Base-by-base conservation (phyloP, 164 flowering plant species). In the Liriodendron chinense region DNA sequence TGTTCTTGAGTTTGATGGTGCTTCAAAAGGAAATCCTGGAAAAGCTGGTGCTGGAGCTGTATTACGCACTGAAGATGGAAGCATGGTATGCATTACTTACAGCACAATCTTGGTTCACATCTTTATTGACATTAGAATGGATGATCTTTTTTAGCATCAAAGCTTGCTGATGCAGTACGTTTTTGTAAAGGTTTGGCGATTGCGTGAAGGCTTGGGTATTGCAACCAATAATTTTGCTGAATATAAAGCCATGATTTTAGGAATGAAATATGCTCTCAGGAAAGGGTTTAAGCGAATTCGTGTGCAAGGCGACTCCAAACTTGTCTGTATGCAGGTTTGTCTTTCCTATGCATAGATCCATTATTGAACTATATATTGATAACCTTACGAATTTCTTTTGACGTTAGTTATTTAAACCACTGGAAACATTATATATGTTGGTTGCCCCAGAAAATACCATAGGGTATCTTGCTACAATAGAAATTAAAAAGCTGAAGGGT, bases 1-100 rank as follows among this genome's bases (percentile, higher is more conserved):
- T 80, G 69, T 82, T 77, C 82, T 96, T 72, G 91, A 94, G 86
- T 94, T 96, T 84, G 98, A 96, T 87, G 99, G 99, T 75, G 97
- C 98, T 69, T 89, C 97, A 67, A 96, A 92, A 83, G 97, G 98
- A 78, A 96, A 96, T 83, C 98, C 99, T 75, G 98, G 99, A 78
- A 86, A 23, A 80, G 90, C 96, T 81, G 98, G 98, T 73, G 97
- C 98, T 57, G 98, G 94, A 73, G 99, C 91, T 78, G 79, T 96
- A 34, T 77, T 96, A 72, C 89, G 93, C 64, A 78, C 89, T 21
- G 86, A 80, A 59, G 88, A 89, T 90, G 98, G 98, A 77, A 87
- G 81, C 73, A 25, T 89, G 94, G 98, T 91, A 89, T 18, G 63
- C 9, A 47, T 62, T 28, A 25, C 1, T 16, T 6, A 61, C 16